A percentile compares a stretch with the other conserved stretches of the same genome.
These are phyloP conservation scores for Plasmodium blacklocki DNA, from an alignment of 169 alveolate genomes.

Conservation along the genomic window DNA sequence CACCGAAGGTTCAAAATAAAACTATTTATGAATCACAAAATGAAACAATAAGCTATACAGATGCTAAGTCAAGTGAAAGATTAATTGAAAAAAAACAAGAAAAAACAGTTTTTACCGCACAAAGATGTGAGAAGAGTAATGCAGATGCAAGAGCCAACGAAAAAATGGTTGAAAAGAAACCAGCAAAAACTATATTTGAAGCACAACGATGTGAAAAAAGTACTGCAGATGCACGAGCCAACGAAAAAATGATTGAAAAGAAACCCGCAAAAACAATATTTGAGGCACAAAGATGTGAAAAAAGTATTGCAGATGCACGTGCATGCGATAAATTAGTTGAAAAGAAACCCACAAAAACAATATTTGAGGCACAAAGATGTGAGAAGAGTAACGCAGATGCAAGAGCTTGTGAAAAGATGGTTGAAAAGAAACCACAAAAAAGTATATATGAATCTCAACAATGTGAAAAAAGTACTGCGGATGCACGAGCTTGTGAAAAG, in stretches of 20 bases:
- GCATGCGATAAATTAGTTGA: constrained; percentile 24
- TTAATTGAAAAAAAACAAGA: constrained; percentile 11
- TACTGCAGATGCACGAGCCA: constrained; percentile 52
- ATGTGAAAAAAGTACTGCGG: constrained; percentile 25
- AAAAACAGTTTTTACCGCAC: constrained; percentile 20
- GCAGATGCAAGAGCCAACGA: constrained; percentile 54
- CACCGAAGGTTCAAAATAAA: background rate
- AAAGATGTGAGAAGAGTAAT: constrained; percentile 24
- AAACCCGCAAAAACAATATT: constrained; percentile 34
- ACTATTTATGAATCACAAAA: constrained; percentile 16
- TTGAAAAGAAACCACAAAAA: constrained; percentile 13
- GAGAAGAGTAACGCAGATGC: constrained; percentile 18
- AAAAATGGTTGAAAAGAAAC: background rate
- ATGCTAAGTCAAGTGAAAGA: constrained; percentile 25
- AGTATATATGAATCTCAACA: constrained; percentile 7
- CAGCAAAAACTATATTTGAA: constrained; percentile 36
- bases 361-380: constrained; percentile 1
- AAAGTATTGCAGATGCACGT: constrained; percentile 32
- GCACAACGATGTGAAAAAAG: constrained; percentile 36
- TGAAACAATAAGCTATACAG: constrained; percentile 18
- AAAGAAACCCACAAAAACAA: background rate
- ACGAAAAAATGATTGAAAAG: constrained; percentile 9
- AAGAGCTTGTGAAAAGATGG: background rate
- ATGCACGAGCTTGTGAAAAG: constrained; percentile 44
- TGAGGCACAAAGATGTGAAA: constrained; percentile 41